Evolutionary conservation across 2,329 filamentous ascomycete genomes (phyloP).

Genomic region (Dactylellina drechsleri): DNA sequence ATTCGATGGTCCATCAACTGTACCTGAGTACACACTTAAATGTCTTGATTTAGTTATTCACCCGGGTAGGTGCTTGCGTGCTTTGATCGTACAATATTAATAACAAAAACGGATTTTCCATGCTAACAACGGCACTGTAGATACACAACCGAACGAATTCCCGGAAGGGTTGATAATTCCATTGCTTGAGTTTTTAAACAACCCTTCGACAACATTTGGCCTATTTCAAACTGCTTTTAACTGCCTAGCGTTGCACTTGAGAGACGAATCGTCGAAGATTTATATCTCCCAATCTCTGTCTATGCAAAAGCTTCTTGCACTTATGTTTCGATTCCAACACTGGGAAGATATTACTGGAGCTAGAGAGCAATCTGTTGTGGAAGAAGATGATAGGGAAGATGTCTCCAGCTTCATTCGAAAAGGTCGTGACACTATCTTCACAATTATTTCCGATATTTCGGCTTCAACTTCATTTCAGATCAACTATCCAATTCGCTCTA

Average conservation of each 20-base stretch:
- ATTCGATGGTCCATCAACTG: neutral
- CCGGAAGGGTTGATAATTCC: constrained; percentile 4
- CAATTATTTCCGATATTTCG: constrained; percentile 56
- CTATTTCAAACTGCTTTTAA: constrained; percentile 24
- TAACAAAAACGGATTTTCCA: neutral
- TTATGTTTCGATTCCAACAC: constrained; percentile 23
- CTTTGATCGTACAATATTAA: neutral
- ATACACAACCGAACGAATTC: neutral
- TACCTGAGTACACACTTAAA: constrained; percentile 25
- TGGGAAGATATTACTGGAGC: constrained; percentile 24
- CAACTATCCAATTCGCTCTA: constrained; percentile 62
- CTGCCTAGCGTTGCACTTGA: constrained; percentile 7
- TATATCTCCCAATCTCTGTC: constrained; percentile 2
- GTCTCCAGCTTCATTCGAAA: constrained; percentile 41
- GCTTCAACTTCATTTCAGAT: constrained; percentile 55
- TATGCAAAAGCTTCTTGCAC: constrained; percentile 6
- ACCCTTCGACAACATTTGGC: constrained; percentile 2
- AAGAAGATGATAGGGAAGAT: constrained; percentile 26
- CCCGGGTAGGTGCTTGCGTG: constrained; percentile 8
- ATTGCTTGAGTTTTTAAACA: constrained; percentile 20
- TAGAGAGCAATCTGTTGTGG: neutral
- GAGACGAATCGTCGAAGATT: constrained; percentile 15
- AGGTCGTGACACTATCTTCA: constrained; percentile 52
- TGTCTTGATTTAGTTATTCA: constrained; percentile 35
- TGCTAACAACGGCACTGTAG: neutral